phyloP scores from a whole-genome alignment of 208 protist genomes.

The Tritrichomonas musculus region DNA sequence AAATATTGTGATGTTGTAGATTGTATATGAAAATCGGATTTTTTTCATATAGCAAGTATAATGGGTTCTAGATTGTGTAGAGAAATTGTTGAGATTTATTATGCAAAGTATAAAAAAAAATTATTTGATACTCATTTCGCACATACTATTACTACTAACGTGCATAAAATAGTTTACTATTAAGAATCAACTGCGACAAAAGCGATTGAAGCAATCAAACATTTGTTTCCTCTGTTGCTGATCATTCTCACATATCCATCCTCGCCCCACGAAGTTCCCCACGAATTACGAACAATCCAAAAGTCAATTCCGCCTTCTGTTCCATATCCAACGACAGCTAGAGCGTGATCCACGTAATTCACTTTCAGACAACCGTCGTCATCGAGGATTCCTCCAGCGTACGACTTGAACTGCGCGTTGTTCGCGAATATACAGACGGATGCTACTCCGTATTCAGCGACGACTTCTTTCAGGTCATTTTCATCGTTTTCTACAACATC shows the following conservation, averaged over 20 bases:
- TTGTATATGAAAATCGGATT: no score
- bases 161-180: no score
- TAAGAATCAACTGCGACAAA: neutral
- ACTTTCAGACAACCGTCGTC: neutral
- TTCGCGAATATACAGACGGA: conserved; percentile 45
- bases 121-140: no score
- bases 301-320: conserved; percentile 35
- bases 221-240: neutral
- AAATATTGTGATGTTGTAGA: no score
- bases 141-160: no score
- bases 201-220: conserved; percentile 24
- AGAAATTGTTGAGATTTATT: no score
- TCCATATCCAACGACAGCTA: conserved; percentile 53
- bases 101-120: no score
- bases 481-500: conserved; percentile 36
- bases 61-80: no score
- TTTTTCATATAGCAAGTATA: no score
- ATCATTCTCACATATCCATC: conserved; percentile 36
- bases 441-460: neutral
- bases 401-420: conserved; percentile 41
- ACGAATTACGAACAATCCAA: conserved; percentile 52
- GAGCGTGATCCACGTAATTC: conserved; percentile 32
- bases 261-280: conserved; percentile 48
- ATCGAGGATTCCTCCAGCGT: conserved; percentile 43
- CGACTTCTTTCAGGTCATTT: conserved; percentile 11